Conservation (phyloP, 2,329 filamentous ascomycete species). For the Hypoxylon sp. region DNA sequence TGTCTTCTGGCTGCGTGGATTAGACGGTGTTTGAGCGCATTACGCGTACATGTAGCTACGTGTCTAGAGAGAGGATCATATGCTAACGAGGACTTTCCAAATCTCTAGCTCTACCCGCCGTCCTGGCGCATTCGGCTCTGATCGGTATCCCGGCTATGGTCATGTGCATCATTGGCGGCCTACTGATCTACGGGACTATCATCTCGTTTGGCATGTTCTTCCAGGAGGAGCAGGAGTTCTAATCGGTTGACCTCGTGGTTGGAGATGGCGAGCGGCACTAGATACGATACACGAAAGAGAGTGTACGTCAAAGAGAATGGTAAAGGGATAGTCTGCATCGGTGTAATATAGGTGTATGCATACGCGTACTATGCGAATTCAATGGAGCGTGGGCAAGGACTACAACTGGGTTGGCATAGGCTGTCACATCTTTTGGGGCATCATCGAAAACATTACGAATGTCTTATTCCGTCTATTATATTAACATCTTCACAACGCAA, state of each 20-base stretch:
- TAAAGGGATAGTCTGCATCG: constrained; percentile 21
- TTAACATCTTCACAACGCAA: background rate
- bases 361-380: constrained; percentile 33
- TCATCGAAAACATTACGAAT: constrained; percentile 29
- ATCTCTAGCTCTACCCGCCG: constrained; percentile 82
- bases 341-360: constrained; percentile 32
- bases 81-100: constrained; percentile 11
- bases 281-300: background rate
- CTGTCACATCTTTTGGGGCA: constrained; percentile 36
- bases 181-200: constrained; percentile 97
- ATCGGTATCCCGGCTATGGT: constrained; percentile 89
- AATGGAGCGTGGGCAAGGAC: constrained; percentile 29
- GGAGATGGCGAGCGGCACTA: background rate
- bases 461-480: constrained; percentile 7
- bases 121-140: constrained; percentile 88
- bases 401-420: constrained; percentile 39
- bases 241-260: constrained; percentile 37
- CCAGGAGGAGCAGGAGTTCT: constrained; percentile 97
- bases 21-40: constrained; percentile 16
- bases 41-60: constrained; percentile 5
- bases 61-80: background rate
- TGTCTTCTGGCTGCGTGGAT: background rate
- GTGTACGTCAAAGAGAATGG: background rate
- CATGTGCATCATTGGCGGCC: constrained; percentile 93
- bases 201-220: constrained; percentile 99